Percentiles rank a stretch among this genome's conserved stretches.
These are phyloP conservation scores for Kodamaea ohmeri DNA, from an alignment of 1,139 yeast species.

Conservation along the genomic window DNA sequence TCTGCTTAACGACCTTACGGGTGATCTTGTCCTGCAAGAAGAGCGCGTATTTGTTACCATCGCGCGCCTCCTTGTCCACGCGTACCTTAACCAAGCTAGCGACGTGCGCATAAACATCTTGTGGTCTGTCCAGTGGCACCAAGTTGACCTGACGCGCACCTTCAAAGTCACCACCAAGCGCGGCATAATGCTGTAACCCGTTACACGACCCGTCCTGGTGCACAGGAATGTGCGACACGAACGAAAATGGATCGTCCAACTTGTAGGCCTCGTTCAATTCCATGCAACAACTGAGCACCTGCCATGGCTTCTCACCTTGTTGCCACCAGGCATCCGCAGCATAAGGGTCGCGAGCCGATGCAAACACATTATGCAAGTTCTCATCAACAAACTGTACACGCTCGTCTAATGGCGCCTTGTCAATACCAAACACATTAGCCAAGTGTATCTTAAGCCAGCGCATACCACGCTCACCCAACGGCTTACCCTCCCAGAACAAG, in stretches of 20 bases:
- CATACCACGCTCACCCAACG: slow-evolving; percentile 72
- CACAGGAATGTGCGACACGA: slow-evolving; percentile 78
- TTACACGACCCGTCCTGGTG: slow-evolving; percentile 99
- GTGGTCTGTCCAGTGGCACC: slow-evolving; percentile 79
- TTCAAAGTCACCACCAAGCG: slow-evolving; percentile 91
- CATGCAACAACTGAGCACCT: slow-evolving; percentile 80
- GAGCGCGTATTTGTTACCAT: slow-evolving; percentile 52
- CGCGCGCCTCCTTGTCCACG: slow-evolving; percentile 59
- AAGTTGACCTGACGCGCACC: slow-evolving; percentile 94
- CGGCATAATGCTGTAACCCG: slow-evolving; percentile 97
- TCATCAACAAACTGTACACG: slow-evolving; percentile 72
- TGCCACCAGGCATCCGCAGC: slow-evolving; percentile 73
- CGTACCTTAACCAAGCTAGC: slow-evolving; percentile 65
- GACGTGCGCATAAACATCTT: slow-evolving; percentile 86
- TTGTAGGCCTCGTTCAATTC: slow-evolving; percentile 74
- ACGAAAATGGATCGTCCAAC: slow-evolving; percentile 71
- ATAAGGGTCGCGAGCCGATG: slow-evolving; percentile 69
- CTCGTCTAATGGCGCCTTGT: slow-evolving; percentile 76
- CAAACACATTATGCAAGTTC: slow-evolving; percentile 58
- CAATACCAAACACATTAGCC: slow-evolving; percentile 85
- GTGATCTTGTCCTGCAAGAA: slow-evolving; percentile 61
- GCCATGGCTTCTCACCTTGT: slow-evolving; percentile 93
- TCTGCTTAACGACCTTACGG: slow-evolving; percentile 90
- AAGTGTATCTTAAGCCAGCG: slow-evolving; percentile 88
- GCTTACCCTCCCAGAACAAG: slow-evolving; percentile 84